Evolutionary conservation across 139 green algal species (phyloP).

Genomic region (Chlorella sp.): DNA sequence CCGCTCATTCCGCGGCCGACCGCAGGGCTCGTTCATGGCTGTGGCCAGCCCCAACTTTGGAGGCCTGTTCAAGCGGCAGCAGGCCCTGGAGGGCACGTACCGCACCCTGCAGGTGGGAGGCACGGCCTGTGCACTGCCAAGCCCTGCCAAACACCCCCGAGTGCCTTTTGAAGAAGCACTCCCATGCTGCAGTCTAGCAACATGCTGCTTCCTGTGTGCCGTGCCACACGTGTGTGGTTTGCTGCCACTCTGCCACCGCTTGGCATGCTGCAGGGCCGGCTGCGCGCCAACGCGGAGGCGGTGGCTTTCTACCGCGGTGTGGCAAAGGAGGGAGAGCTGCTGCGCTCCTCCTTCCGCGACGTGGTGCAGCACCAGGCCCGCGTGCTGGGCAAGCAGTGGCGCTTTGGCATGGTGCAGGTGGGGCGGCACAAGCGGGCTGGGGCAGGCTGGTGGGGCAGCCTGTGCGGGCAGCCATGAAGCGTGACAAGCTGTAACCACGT

Average conservation of each 20-base stretch:
- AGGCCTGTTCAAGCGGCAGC: constrained; percentile 65
- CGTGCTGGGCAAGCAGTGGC: constrained; percentile 72
- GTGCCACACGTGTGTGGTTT: no score
- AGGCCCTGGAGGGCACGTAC: constrained; percentile 59
- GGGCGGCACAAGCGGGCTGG: neutral
- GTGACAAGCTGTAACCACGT: no score
- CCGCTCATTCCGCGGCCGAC: no score
- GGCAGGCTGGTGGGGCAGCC: no score
- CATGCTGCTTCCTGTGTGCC: no score
- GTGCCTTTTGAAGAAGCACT: no score
- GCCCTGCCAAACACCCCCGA: no score
- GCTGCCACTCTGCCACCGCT: no score
- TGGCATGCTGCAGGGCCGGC: no score
- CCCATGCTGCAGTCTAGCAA: no score
- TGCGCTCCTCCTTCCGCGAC: constrained; percentile 49
- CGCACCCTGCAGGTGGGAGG: constrained; percentile 58
- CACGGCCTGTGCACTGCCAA: no score
- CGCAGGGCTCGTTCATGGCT: constrained; percentile 49
- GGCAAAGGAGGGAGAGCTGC: constrained; percentile 52
- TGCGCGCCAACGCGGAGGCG: constrained; percentile 62
- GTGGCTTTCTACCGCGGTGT: constrained; percentile 72
- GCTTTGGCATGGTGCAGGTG: constrained; percentile 75
- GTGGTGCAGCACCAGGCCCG: constrained; percentile 47
- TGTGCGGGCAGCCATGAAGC: no score
- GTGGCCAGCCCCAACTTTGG: constrained; percentile 70